Conservation (phyloP, 768 basidiomycete species). For the Dictyophora rubrovolvata region DNA sequence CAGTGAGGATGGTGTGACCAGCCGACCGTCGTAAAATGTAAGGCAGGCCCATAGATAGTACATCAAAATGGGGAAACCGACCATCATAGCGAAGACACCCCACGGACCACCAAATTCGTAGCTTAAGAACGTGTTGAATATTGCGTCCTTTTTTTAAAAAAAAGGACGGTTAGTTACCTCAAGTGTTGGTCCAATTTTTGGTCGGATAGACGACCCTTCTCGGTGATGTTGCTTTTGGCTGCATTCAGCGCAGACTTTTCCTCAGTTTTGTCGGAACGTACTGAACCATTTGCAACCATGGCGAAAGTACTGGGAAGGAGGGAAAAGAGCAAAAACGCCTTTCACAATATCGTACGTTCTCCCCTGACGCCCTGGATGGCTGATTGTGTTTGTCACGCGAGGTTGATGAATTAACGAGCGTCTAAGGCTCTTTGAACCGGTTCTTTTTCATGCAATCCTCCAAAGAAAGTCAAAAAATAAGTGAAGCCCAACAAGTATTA, state of each 20-base stretch:
- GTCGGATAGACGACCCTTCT: constrained; percentile 2
- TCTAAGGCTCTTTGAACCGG: not conserved
- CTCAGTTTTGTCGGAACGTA: constrained; percentile 2
- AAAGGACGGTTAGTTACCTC: not conserved
- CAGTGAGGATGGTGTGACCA: constrained; percentile 57
- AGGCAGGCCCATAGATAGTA: constrained; percentile 98
- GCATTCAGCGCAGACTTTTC: constrained; percentile 7
- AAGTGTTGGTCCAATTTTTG: not conserved
- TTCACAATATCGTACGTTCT: too few relatives aligned
- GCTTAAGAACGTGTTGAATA: constrained; percentile 28
- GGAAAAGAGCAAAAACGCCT: not conserved
- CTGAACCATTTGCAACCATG: not conserved
- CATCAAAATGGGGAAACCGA: constrained; percentile 89
- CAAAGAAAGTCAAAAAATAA: constrained; percentile 26
- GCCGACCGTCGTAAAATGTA: constrained; percentile 86
- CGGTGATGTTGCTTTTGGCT: constrained; percentile 4
- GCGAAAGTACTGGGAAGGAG: not conserved
- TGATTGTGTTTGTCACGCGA: too few relatives aligned
- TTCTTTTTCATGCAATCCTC: constrained; percentile 23
- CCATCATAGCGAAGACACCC: constrained; percentile 89
- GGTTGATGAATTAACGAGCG: not conserved
- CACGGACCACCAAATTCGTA: constrained; percentile 95
- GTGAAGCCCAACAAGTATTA: constrained; percentile 22
- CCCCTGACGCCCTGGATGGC: too few relatives aligned
- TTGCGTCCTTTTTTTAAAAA: not conserved